A percentile compares a stretch with the other conserved stretches of the same genome.
Conservation (phyloP, 1,284 basidiomycete genomes). For the Microbotryomycetes sp. region DNA sequence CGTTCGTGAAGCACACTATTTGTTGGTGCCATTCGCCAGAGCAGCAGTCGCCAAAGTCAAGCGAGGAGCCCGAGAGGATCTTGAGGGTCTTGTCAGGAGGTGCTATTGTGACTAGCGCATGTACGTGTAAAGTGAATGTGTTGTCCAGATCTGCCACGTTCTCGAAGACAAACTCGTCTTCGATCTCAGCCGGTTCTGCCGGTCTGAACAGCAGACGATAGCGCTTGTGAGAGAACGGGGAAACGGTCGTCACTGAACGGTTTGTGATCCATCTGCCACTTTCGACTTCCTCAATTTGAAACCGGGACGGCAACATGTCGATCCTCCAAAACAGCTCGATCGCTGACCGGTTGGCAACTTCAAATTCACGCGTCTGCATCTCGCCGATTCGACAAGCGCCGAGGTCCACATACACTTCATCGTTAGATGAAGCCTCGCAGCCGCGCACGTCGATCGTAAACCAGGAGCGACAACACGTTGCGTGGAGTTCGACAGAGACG, state of each 20-base stretch:
- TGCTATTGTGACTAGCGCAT: slow-evolving; percentile 38
- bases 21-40: slow-evolving; percentile 48
- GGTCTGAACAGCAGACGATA: slow-evolving; percentile 6
- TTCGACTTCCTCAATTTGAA: slow-evolving; percentile 3
- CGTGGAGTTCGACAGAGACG: slow-evolving; percentile 10
- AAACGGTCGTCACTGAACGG: neutral
- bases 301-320: neutral
- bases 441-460: slow-evolving; percentile 2
- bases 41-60: slow-evolving; percentile 49
- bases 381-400: slow-evolving; percentile 10
- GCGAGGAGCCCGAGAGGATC: slow-evolving; percentile 44
- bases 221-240: neutral
- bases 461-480: slow-evolving; percentile 10
- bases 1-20: slow-evolving; percentile 47
- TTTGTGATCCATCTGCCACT: neutral
- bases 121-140: slow-evolving; percentile 39
- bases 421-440: neutral
- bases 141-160: slow-evolving; percentile 43
- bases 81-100: slow-evolving; percentile 44
- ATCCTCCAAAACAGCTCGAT: slow-evolving; percentile 13
- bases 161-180: slow-evolving; percentile 42
- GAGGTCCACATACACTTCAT: slow-evolving; percentile 11
- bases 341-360: slow-evolving; percentile 7
- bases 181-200: slow-evolving; percentile 36
- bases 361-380: slow-evolving; percentile 5